A percentile compares a stretch with the other conserved stretches of the same genome.
phyloP scores from a whole-genome alignment of 2,329 filamentous ascomycete species.

The Epichloe gansuensis region DNA sequence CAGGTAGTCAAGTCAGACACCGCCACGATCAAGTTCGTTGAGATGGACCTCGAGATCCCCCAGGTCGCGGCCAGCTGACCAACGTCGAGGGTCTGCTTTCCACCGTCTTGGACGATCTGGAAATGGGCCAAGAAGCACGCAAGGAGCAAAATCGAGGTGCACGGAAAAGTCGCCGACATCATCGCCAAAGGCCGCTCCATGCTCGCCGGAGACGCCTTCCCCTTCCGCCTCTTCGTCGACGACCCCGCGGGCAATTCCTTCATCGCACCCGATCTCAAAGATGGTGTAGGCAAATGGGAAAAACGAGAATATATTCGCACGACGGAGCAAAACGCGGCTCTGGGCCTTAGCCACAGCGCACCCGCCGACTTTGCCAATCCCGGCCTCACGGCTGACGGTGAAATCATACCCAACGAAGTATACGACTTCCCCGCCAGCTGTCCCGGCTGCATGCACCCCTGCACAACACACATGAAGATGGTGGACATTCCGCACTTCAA shows the following conservation, averaged over 20 bases:
- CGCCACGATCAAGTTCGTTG: conserved; percentile 74
- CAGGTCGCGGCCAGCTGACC: conserved; percentile 80
- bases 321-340: conserved; percentile 70
- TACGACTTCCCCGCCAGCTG: conserved; percentile 89
- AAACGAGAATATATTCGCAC: conserved; percentile 77
- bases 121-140: conserved; percentile 68
- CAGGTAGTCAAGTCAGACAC: conserved; percentile 90
- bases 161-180: conserved; percentile 64
- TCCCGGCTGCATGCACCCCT: conserved; percentile 77
- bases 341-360: conserved; percentile 61
- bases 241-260: conserved; percentile 94
- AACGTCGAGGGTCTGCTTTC: conserved; percentile 83
- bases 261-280: conserved; percentile 76
- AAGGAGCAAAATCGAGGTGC: conserved; percentile 64
- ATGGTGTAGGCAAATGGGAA: conserved; percentile 75
- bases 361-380: conserved; percentile 41
- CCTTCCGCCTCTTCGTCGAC: conserved; percentile 79
- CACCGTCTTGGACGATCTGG: conserved; percentile 69
- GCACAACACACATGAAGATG: conserved; percentile 96
- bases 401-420: conserved; percentile 86
- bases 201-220: conserved; percentile 64
- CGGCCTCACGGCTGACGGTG: conserved; percentile 43
- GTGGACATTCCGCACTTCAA: conserved; percentile 97
- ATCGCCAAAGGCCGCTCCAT: conserved; percentile 65
- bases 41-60: conserved; percentile 89